Base-by-base conservation (phyloP, 352 stramenopile species). In the Aphanomyces astaci region DNA sequence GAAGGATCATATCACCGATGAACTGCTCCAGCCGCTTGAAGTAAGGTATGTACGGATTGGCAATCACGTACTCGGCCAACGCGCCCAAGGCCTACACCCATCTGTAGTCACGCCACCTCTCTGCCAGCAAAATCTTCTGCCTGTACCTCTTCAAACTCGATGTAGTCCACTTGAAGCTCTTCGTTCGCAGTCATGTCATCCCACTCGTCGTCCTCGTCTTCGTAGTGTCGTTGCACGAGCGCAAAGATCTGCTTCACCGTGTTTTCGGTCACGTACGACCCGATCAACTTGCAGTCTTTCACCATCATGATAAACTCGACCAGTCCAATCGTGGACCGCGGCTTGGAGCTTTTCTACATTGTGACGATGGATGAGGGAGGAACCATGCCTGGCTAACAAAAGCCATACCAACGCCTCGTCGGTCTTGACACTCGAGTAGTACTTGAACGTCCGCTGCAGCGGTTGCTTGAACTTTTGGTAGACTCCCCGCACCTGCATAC, bases 21-120 rank as follows among this genome's bases (percentile, higher is more conserved):
- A 93, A 93, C 49, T 89, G 80, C 62, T 93, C 80, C 4, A 92
- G 70, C 24, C 83, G 83, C 71, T 89, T 90, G 72, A 86, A 78
- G 25, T 92, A 74, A 28, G 83, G 77, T 27, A 89, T 76, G 71
- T 92, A 90, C 53, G 83, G 82, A 43, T 89, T 93, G 66, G 80
- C 90, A 33, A 92, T 76, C 10, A 93, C 82, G 69, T 90, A 89
- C 66, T 89, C 74, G 2, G 81, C 90, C 48, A 92, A 77, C 32
- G 81, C 85, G 10, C 81, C 85, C 19, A 92, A 73, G 3, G 82
- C 79, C 49, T 63, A 54, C 30, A 33, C 30, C 2, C 28, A 49
- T 19, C 4, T 25, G 9, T 7, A 27, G 59, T 30, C 17, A 39
- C 31, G 24, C 24, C 22, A 19, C 43, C 4, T 7, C 30, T 25